Conservation (phyloP, 371 early-diverging fungal genomes). For the Umbelopsis sp. region DNA sequence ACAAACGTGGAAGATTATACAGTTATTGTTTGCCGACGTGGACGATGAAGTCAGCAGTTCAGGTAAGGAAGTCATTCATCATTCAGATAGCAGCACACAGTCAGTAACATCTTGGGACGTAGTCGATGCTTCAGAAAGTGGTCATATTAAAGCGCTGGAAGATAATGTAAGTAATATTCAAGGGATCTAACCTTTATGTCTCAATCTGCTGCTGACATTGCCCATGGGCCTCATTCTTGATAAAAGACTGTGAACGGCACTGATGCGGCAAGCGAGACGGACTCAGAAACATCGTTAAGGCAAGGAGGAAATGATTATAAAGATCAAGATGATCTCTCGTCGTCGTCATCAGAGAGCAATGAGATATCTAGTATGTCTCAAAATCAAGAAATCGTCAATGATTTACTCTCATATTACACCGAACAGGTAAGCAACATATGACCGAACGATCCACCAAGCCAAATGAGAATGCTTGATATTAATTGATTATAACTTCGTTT, state of each 20-base stretch:
- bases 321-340: conserved; percentile 1
- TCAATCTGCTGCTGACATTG: neutral
- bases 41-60: conserved; percentile 25
- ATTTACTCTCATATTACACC: conserved; percentile 72
- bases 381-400: conserved; percentile 56
- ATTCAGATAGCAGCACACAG: neutral
- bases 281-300: neutral
- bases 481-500: neutral
- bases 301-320: neutral
- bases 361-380: conserved; percentile 45
- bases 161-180: neutral
- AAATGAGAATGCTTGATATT: no score
- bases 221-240: neutral
- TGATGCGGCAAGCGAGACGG: conserved; percentile 5
- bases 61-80: neutral
- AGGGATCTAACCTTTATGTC: neutral
- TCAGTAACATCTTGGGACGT: neutral
- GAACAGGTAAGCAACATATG: conserved; percentile 54
- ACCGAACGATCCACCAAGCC: no score
- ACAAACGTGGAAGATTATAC: conserved; percentile 83
- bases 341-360: neutral
- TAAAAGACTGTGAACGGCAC: conserved; percentile 13
- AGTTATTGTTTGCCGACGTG: conserved; percentile 57
- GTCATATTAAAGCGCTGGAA: neutral
- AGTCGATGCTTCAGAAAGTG: neutral